phyloP scores from a whole-genome alignment of 164 flowering plant species.

The Kalanchoe fedtschenkoi region DNA sequence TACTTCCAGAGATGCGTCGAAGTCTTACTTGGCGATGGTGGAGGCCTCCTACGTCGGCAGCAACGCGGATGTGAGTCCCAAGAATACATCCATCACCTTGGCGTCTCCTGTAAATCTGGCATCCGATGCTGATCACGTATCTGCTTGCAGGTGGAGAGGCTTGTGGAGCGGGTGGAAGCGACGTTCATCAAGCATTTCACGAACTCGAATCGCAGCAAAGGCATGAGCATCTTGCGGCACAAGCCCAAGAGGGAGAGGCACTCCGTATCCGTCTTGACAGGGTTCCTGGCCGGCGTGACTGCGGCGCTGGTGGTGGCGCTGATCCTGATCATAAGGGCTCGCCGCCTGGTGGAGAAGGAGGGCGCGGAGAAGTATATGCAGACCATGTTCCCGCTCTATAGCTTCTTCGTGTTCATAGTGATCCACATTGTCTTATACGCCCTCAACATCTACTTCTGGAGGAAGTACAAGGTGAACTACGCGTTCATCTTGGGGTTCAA shows the following conservation, averaged over 20 bases:
- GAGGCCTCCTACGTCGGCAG: not conserved
- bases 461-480: slow-evolving; percentile 31
- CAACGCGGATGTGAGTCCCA: not conserved
- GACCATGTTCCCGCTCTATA: slow-evolving; percentile 14
- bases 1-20: slow-evolving; percentile 4
- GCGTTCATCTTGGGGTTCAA: slow-evolving; percentile 49
- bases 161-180: slow-evolving; percentile 14
- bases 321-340: not conserved
- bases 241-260: slow-evolving; percentile 3
- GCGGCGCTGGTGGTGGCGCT: slow-evolving; percentile 5
- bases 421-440: slow-evolving; percentile 37
- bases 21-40: slow-evolving; percentile 3
- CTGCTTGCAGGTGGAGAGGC: slow-evolving; percentile 1
- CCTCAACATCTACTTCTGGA: slow-evolving; percentile 31
- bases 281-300: slow-evolving; percentile 7
- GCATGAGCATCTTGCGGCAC: slow-evolving; percentile 8
- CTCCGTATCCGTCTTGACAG: not conserved
- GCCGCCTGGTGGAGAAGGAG: not conserved
- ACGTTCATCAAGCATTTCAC: slow-evolving; percentile 10
- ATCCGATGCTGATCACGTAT: not conserved
- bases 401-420: slow-evolving; percentile 34
- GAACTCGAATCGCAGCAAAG: slow-evolving; percentile 9
- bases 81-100: not conserved
- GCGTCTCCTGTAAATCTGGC: not conserved
- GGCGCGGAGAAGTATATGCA: not conserved